Evolutionary conservation across 208 protist genomes (phyloP).

Genomic region (Leishmania major): DNA sequence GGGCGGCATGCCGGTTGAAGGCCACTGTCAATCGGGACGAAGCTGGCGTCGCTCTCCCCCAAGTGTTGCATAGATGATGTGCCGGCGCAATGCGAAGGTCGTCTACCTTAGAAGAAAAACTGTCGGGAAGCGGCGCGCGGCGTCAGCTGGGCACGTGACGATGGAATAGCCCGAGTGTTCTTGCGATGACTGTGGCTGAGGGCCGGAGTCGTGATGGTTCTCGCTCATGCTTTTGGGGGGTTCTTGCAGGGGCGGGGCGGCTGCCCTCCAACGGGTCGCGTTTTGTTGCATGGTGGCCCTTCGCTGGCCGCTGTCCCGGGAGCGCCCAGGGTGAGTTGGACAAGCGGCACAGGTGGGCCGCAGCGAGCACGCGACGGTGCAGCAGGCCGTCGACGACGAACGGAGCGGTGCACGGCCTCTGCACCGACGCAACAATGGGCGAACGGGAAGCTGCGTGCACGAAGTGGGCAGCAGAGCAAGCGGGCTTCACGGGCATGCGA

Average conservation of each 20-base stretch:
- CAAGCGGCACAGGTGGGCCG: background rate
- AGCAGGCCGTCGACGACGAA: background rate
- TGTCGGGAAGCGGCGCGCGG: background rate
- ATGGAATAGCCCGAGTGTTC: background rate
- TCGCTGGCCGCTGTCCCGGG: background rate
- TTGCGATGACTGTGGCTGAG: background rate
- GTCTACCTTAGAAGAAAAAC: background rate
- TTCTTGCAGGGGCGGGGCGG: background rate
- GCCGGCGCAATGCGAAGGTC: background rate
- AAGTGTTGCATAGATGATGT: background rate
- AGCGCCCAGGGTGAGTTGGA: too few species aligned
- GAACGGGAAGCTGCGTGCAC: background rate
- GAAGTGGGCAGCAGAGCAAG: background rate
- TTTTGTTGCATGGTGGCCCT: background rate
- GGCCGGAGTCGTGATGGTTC: background rate
- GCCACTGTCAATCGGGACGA: background rate
- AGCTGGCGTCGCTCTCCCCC: background rate
- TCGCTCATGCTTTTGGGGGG: background rate
- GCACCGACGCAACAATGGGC: background rate
- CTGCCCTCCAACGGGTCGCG: background rate
- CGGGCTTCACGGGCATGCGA: background rate
- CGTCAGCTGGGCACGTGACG: background rate
- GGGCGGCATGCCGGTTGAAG: background rate
- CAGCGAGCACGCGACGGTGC: background rate
- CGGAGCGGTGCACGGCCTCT: background rate